Base-by-base conservation (phyloP, 2,329 filamentous ascomycete genomes). In the Ophiocordyceps unilateralis region DNA sequence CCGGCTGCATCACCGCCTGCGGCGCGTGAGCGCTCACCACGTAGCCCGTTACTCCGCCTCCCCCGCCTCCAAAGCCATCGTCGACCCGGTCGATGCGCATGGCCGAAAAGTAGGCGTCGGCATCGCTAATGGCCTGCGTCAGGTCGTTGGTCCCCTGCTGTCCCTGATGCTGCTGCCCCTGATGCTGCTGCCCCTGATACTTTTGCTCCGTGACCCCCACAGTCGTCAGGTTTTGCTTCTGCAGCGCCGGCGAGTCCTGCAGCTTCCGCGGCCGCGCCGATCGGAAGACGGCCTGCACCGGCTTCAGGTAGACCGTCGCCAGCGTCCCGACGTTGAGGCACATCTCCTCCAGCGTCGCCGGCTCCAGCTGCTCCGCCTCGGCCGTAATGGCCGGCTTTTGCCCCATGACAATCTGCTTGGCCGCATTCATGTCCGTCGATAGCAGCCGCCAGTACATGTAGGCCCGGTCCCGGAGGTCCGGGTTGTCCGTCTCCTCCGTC, bases 361-460 rank as follows among this genome's bases (percentile, higher is more conserved):
- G 81, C 57, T 98, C 91, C 2, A 98, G 74, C 50, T 89, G 89
- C 64, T 98, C 91, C 23, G 84, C 88, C 61, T 98, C 91, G 28
- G 91, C 89, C 1, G 88, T 94, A 60, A 98, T 96, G 8, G 89
- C 76, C 7, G 91, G 91, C 59, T 98, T 98, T 51, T 93, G 83
- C 46, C 91, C 89, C 89, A 98, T 96, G 50, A 98, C 88, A 42
- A 98, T 77, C 48, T 78, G 69, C 57, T 83, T 91, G 2, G 91
- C 91, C 0, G 82, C 77, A 41, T 81, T 78, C 51, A 93, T 89
- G 58, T 95, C 88, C 0, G 87, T 93, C 1, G 87, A 94, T 2
- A 98, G 72, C 14, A 98, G 72, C 5, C 91, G 84, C 91, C 91
- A 98, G 68, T 98, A 98, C 88, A 98, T 96, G 67, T 95, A 98